Evolutionary conservation across 2,329 filamentous ascomycete genomes (phyloP), one percentile per base, ranked within the genome.

Genomic region (Sarocladium oryzae): DNA sequence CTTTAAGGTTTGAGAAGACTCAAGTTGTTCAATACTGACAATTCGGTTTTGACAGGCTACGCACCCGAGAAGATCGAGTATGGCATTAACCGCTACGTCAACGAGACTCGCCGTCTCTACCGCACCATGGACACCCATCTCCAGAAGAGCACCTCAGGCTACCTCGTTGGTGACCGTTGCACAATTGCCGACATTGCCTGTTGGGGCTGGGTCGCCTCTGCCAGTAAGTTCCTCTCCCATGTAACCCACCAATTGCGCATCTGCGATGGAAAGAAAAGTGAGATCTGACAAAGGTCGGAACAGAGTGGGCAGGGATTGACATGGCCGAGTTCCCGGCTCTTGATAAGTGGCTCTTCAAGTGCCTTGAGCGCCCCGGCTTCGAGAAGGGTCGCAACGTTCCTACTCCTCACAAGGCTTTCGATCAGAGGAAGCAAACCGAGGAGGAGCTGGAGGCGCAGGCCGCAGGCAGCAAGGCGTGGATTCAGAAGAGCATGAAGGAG

Each of bases 31-130:
- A 8, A 6, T 40, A 35, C 20, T 50, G 30, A 37, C 32, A 45
- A 7, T n/a, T 4, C 18, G 10, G 37, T n/a, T 7, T 20, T 5
- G 4, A 48, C 52, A 79, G 76, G 74, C 52, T 95, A 95, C 61
- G 89, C 89, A 1, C 87, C 88, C 0, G 86, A 91, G 64, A 82
- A 79, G 65, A 92, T 95, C 60, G 75, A 84, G 61, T 95, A 96
- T 64, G 89, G 86, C 55, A 81, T 95, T 51, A 82, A 88, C 62
- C 80, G 90, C 45, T 96, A 95, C 70, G 72, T 77, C 62, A 93
- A 89, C 63, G 90, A 96, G 71, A 89, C 86, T 0, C 78, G 85
- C n/a, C 83, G 90, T 13, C 75, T 96, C 2, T 95, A 93, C 70
- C 75, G 82, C 49, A 85, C 89, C 18, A 72, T 95, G 53, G 84